Evolutionary conservation across 257 asterid genomes (phyloP), one percentile per base, ranked within the genome.

Genomic region (Plantago ovata): DNA sequence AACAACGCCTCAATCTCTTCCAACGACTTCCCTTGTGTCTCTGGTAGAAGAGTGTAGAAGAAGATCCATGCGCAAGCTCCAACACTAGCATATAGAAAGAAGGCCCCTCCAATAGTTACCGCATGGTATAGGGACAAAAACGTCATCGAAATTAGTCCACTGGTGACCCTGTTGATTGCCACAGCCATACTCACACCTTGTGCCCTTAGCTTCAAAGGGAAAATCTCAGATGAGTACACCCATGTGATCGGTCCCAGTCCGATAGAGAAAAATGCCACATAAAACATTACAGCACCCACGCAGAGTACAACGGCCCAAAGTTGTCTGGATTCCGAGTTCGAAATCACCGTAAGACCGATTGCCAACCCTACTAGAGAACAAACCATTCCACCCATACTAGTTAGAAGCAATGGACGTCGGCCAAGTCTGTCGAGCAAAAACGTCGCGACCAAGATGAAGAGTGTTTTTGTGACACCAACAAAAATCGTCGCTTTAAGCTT

Each of bases 1-100:
- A 56, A 56, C 48, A 39, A 39, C 12, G 21, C 18, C 62, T 57
- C 50, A n/a, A 56, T 56, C 22, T 56, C 62, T n/a, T 56, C 62
- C 13, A 56, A 28, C 0, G 62, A 14, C 18, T 28, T 56, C 23
- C 62, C 62, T 18, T 40, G 62, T 9, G 62, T 56, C 21, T 56
- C 62, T 3, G 62, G 62, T 9, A 9, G 36, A 20, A 56, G 10
- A 9, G 49, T 56, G 23, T 56, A 56, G 23, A 56, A 15, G 62
- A 56, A 56, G 14, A 38, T 16, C 47, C 47, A 56, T 8, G 49
- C 62, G 38, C 38, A 6, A n/a, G 39, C 15, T 9, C 15, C 28
- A 56, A 56, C 18, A 20, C 62, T 46, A 16, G 62, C 24, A 20
- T 32, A 56, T 12, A 56, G 21, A 38, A n/a, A 56, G 36, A 56